Conservation (phyloP, 2,329 filamentous ascomycete genomes). For the Mariannaea elegans region DNA sequence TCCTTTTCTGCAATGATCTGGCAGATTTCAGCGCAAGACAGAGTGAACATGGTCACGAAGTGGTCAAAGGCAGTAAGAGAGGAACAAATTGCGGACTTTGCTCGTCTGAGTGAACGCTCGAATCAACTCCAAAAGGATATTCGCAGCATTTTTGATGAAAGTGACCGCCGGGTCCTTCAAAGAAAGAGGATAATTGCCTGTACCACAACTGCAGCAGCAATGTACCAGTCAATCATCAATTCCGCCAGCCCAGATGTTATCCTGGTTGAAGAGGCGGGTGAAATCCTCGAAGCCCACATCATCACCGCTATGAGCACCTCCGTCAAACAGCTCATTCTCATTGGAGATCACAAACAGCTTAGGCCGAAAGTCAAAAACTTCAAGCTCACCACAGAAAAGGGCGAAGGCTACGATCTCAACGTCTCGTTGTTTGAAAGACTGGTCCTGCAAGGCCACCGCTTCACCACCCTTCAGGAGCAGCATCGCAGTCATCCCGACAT, state of each 20-base stretch:
- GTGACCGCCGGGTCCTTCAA: constrained; percentile 54
- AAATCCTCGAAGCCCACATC: constrained; percentile 73
- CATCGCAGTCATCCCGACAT: constrained; percentile 77
- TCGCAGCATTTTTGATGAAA: constrained; percentile 54
- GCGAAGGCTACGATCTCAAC: constrained; percentile 73
- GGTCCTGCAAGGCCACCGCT: constrained; percentile 61
- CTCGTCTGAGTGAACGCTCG: constrained; percentile 49
- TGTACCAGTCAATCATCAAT: constrained; percentile 62
- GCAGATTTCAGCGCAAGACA: constrained; percentile 52
- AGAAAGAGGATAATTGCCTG: constrained; percentile 71
- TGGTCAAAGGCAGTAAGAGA: constrained; percentile 58
- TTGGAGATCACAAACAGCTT: constrained; percentile 79
- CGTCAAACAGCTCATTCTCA: constrained; percentile 72
- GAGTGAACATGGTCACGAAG: constrained; percentile 45
- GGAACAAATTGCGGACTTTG: constrained; percentile 59
- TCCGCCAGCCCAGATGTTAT: constrained; percentile 66
- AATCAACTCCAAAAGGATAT: constrained; percentile 53
- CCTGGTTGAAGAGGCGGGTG: constrained; percentile 77
- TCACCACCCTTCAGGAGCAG: constrained; percentile 66
- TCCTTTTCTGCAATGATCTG: constrained; percentile 55
- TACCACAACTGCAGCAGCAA: constrained; percentile 77
- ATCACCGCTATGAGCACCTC: constrained; percentile 65
- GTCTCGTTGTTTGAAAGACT: constrained; percentile 75
- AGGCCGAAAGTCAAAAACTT: constrained; percentile 73
- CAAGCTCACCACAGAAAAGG: constrained; percentile 67